phyloP scores from a whole-genome alignment of 441 rosid genomes.

The Viola pubescens region DNA sequence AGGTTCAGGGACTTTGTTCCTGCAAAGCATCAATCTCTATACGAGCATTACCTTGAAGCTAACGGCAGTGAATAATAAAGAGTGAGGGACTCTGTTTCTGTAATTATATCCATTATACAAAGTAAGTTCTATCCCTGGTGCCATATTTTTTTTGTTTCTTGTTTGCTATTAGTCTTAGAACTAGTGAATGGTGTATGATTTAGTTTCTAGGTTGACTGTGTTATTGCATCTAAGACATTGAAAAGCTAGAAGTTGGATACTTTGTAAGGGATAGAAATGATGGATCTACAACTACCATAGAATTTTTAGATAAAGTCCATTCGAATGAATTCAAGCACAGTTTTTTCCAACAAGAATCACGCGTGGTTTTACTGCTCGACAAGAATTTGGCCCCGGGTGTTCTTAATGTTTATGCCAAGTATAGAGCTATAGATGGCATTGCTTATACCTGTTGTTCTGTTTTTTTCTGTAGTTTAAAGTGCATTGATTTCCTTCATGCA shows the following conservation, averaged over 20 bases:
- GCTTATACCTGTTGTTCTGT: background rate
- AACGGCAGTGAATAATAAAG: conserved; percentile 22
- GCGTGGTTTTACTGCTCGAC: no score
- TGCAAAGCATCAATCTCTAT: conserved; percentile 47
- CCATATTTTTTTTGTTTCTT: background rate
- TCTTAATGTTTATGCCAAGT: no score
- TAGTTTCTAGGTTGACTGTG: background rate
- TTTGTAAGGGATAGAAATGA: no score
- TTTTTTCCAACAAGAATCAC: no score
- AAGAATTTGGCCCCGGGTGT: no score
- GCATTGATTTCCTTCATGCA: background rate
- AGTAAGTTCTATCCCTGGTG: background rate
- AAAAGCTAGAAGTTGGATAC: no score
- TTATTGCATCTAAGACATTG: background rate
- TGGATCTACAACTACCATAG: no score
- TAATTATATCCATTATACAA: background rate
- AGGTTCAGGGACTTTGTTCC: conserved; percentile 88
- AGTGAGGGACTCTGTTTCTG: conserved; percentile 21
- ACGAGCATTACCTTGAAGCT: conserved; percentile 56
- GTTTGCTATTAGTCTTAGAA: background rate
- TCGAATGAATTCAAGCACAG: no score
- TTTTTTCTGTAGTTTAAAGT: background rate
- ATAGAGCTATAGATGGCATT: no score
- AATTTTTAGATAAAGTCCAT: no score
- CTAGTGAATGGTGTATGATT: background rate